Base-by-base conservation (phyloP, 2,329 filamentous ascomycete genomes). In the Ascocoryne sarcoides region DNA sequence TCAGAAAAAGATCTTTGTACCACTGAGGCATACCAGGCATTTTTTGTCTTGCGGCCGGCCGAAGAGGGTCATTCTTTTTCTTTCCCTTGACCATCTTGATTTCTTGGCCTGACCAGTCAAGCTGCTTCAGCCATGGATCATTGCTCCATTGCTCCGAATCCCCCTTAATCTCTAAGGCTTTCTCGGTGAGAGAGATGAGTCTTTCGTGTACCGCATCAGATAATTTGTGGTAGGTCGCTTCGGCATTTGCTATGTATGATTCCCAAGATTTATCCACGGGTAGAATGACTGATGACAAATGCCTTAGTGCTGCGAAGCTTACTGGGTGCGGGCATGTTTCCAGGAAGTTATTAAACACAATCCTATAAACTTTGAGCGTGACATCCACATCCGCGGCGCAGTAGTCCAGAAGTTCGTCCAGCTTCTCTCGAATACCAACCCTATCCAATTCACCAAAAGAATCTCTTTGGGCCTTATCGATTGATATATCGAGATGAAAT, bases 21-120 rank as follows among this genome's bases (percentile, higher is more conserved):
- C 92, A 98, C 49, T 84, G 74, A 0, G 92, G 92, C 83, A 85
- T 92, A 10, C 92, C 92, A 0, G 90, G 89, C 65, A 83, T 87
- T 69, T 96, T 98, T 60, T 98, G 92, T 33, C 84, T 72, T 9
- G 80, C 80, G 5, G 80, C 83, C 20, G 82, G 87, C 32, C 87
- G 71, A 2, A 84, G 82, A 9, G 82, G 79, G 41, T 93, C 86
- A 8, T 67, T 70, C 61, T 95, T 95, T 63, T 84, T 89, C 66
- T 92, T 95, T 3, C 82, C 84, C 60, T 95, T 96, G 16, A 79
- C 80, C 84, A 90, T 92, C 58, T 77, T 89, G 46, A 95, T 72
- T 60, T 94, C 86, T 62, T 96, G 89, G 3, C 86, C 87, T 1
- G 85, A 84, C 92, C 92, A 98, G 66, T 98, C 89, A 38, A 98